Base-by-base conservation (phyloP, 2,329 filamentous ascomycete species). In the Myotisia sp. region DNA sequence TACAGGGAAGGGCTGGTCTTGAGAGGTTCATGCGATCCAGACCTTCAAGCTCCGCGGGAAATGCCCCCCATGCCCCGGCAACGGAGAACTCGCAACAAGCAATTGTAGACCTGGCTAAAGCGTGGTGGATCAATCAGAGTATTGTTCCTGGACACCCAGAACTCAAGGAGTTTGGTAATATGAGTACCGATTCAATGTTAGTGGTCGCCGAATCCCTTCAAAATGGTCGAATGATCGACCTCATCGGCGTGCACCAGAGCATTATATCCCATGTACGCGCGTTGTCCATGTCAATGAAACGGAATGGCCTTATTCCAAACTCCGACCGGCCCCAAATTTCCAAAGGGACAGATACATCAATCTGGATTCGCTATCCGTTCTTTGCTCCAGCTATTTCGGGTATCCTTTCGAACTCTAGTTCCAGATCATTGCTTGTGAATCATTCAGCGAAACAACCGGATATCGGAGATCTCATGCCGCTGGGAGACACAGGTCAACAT, bases 81-180 rank as follows among this genome's bases (percentile, higher is more conserved):
- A 42, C 42, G 54, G 71, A 41, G 64, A 69, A 44, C 14, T 50
- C 53, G 10, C 76, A 80, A 38, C 86, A 93, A 56, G 78, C 83
- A 1, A 85, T 92, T 47, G 70, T 87, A 1, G 83, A 93, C 54
- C 63, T 94, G 33, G 77, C 82, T 16, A 94, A 93, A 54, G 69
- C 76, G 0, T 79, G 82, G 53, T 94, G 86, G 85, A 72, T 93
- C n/a, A 67, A 54, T 27, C 53, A 57, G 29, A 45, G 53, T 3
- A 53, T 64, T 23, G 45, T 60, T 14, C 55, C 62, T 6, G 46
- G 50, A 13, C 56, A 62, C 37, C 46, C 49, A 14, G 59, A 63
- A 27, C 36, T 63, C 3, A 44, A 47, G 26, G 47, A 47, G n/a
- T 60, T 62, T 32, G 58, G 58, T 2, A 44, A 47, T 10, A 54